These are phyloP conservation scores for Saccharomyces hybrid DNA, from an alignment of 1,139 yeast species.

Conservation along the genomic window DNA sequence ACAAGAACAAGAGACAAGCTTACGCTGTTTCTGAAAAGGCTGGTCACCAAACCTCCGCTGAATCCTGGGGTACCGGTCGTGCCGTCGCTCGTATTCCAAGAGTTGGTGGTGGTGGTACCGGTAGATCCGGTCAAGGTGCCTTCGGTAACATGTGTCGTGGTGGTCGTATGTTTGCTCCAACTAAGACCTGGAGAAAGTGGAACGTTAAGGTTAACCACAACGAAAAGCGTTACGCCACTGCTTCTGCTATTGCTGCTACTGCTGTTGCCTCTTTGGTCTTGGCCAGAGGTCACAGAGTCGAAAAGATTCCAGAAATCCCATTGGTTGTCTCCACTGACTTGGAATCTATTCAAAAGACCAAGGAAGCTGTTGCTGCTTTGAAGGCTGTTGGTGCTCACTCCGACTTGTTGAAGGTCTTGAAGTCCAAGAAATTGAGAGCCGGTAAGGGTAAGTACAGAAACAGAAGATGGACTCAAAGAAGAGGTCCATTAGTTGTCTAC, in stretches of 20 bases:
- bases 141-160: conserved; percentile 99
- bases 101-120: conserved; percentile 99
- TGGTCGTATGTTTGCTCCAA: conserved; percentile 99
- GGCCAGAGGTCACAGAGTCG: conserved; percentile 99
- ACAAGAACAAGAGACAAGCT: conserved; percentile 99
- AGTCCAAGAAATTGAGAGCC: conserved; percentile 98
- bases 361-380: conserved; percentile 97
- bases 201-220: conserved; percentile 99
- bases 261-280: conserved; percentile 96
- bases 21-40: conserved; percentile 99
- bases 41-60: conserved; percentile 99
- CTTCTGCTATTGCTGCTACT: conserved; percentile 99
- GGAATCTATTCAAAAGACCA: conserved; percentile 92
- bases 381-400: conserved; percentile 99
- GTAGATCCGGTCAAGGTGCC: conserved; percentile 99
- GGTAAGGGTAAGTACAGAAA: conserved; percentile 99
- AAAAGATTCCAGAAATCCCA: conserved; percentile 97
- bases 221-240: conserved; percentile 99
- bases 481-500: conserved; percentile 99
- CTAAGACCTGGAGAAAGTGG: conserved; percentile 99
- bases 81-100: conserved; percentile 99
- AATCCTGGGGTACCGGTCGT: conserved; percentile 99
- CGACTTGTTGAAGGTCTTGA: conserved; percentile 96
- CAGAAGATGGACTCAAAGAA: conserved; percentile 99
- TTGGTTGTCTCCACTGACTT: conserved; percentile 91